Conservation (phyloP, 352 stramenopile species). For the Saprolegnia parasitica region DNA sequence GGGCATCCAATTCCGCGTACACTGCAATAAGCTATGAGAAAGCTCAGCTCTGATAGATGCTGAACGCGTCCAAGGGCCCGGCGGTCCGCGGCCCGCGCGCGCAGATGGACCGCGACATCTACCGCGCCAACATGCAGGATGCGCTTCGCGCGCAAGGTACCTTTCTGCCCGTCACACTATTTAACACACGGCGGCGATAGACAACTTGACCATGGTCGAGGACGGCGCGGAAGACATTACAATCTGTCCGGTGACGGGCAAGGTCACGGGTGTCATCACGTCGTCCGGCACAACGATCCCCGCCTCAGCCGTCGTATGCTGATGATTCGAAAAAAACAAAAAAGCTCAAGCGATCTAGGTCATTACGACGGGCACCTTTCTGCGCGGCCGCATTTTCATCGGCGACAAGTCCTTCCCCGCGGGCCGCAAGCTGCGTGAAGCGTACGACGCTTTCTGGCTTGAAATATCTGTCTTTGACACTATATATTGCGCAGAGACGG, state of each 20-base stretch:
- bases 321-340: slow-evolving; percentile 40
- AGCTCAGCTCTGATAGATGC: slow-evolving; percentile 48
- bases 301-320: slow-evolving; percentile 47
- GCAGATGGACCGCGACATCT: slow-evolving; percentile 97
- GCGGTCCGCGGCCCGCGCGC: slow-evolving; percentile 86
- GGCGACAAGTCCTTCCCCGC: slow-evolving; percentile 90
- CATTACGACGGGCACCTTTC: slow-evolving; percentile 98
- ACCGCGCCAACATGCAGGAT: slow-evolving; percentile 93
- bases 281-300: slow-evolving; percentile 49
- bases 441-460: neutral
- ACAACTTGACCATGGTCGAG: slow-evolving; percentile 92
- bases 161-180: neutral
- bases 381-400: slow-evolving; percentile 95
- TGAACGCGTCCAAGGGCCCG: slow-evolving; percentile 93
- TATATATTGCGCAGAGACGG: slow-evolving; percentile 37
- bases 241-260: slow-evolving; percentile 59
- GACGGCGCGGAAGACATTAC: slow-evolving; percentile 95
- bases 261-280: slow-evolving; percentile 61
- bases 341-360: slow-evolving; percentile 45
- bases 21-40: slow-evolving; percentile 7
- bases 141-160: slow-evolving; percentile 42
- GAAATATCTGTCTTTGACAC: neutral
- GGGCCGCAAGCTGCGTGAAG: slow-evolving; percentile 87
- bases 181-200: slow-evolving; percentile 35
- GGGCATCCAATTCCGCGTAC: slow-evolving; percentile 92